phyloP scores from a whole-genome alignment of 495 filamentous ascomycete genomes.

The Barbatosphaeria neglecta region DNA sequence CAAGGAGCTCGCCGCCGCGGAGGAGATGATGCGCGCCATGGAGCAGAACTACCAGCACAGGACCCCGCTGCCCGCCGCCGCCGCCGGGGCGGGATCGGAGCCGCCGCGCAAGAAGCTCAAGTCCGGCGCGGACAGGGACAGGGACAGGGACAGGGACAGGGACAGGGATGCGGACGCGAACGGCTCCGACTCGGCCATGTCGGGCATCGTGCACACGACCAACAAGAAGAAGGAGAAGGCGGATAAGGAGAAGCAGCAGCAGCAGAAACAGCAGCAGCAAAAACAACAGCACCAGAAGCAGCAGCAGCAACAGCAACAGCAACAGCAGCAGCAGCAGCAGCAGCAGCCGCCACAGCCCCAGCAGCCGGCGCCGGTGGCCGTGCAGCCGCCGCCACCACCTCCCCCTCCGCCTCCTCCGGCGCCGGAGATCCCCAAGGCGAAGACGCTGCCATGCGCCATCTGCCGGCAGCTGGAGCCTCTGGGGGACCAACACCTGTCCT shows the following conservation, averaged over 20 bases:
- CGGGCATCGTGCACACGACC: slow-evolving; percentile 21
- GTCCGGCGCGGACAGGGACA: slow-evolving; percentile 20
- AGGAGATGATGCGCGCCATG: slow-evolving; percentile 36
- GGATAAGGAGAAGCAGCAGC: slow-evolving; percentile 34
- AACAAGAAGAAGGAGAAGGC: slow-evolving; percentile 54
- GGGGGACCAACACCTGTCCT: slow-evolving; percentile 63
- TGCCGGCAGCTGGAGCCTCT: slow-evolving; percentile 62
- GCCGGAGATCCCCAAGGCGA: slow-evolving; percentile 65
- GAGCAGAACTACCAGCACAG: slow-evolving; percentile 28
- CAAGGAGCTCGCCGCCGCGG: slow-evolving; percentile 52
- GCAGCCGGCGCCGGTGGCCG: not conserved
- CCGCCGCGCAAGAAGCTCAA: slow-evolving; percentile 49
- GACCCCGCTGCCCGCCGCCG: slow-evolving; percentile 30
- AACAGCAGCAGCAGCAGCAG: too few species aligned
- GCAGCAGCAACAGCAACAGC: too few species aligned
- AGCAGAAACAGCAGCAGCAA: slow-evolving; percentile 29
- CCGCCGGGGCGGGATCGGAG: slow-evolving; percentile 10
- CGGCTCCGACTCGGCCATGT: slow-evolving; percentile 9
- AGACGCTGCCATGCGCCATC: slow-evolving; percentile 71
- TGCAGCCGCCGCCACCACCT: not conserved
- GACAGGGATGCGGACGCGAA: slow-evolving; percentile 20
- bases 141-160: too few species aligned
- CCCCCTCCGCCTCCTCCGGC: slow-evolving; percentile 41
- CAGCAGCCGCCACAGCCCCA: too few species aligned
- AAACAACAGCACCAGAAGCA: too few species aligned